These are phyloP conservation scores for Linum trigynum DNA, from an alignment of 345 rosid genomes.

Conservation along the genomic window DNA sequence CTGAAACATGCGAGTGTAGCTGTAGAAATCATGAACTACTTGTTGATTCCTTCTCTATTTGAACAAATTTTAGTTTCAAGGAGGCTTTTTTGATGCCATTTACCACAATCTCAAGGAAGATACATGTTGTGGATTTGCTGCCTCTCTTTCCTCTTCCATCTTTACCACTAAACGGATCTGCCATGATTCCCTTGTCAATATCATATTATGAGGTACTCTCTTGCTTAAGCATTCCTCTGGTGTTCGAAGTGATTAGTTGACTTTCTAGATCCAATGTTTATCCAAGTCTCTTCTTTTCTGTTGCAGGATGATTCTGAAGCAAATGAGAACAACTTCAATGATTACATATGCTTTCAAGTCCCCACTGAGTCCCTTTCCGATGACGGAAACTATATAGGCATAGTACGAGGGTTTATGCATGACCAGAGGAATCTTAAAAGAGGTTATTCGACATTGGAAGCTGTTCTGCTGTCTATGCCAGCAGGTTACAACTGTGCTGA, in stretches of 20 bases:
- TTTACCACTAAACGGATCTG: conserved; percentile 29
- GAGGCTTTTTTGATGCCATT: conserved; percentile 78
- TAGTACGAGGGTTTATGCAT: conserved; percentile 46
- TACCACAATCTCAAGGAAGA: conserved; percentile 59
- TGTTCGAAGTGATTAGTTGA: neutral
- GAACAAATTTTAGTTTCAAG: conserved; percentile 43
- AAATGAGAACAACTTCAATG: conserved; percentile 34
- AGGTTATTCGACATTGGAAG: conserved; percentile 48
- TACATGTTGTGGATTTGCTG: conserved; percentile 48
- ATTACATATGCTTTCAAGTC: conserved; percentile 60
- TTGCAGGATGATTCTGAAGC: conserved; percentile 32
- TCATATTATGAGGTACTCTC: conserved; percentile 58
- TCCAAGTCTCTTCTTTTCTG: neutral
- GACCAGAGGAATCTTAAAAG: conserved; percentile 23
- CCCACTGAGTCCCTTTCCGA: conserved; percentile 41
- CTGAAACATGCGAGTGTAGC: too few species aligned
- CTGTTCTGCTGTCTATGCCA: conserved; percentile 51
- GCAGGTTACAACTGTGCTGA: conserved; percentile 58
- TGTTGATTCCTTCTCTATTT: too few species aligned
- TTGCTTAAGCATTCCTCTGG: neutral
- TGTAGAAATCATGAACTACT: too few species aligned
- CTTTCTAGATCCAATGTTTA: neutral
- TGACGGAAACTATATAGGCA: conserved; percentile 46
- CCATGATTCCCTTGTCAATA: conserved; percentile 56
- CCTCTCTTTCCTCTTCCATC: conserved; percentile 54